Percentiles rank a stretch among this genome's conserved stretches.
These are phyloP conservation scores for Septoria petroselini DNA, from an alignment of 2,329 filamentous ascomycete species.

Conservation along the genomic window DNA sequence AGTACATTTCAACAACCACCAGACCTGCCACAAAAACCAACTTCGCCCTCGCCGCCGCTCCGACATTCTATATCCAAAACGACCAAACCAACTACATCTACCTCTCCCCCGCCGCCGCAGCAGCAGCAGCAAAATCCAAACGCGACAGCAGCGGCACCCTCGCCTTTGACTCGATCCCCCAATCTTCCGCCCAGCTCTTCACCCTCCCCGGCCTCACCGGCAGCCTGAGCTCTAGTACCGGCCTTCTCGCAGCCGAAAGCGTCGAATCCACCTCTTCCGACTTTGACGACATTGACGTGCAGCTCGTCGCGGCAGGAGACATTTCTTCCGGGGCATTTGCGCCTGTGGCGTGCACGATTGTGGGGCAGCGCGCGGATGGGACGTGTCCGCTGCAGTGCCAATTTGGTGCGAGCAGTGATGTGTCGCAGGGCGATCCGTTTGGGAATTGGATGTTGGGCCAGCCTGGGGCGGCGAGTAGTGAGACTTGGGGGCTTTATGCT, in stretches of 20 bases:
- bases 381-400: constrained; percentile 4
- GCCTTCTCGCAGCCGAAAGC: background rate
- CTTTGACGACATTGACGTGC: constrained; percentile 1
- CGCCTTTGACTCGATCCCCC: constrained; percentile 1
- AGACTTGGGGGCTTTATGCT: constrained; percentile 3
- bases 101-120: background rate
- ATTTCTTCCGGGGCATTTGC: background rate
- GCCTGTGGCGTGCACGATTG: background rate
- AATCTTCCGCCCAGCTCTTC: constrained; percentile 5
- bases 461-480: background rate
- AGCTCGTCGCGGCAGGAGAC: background rate
- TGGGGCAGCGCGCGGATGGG: background rate
- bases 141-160: constrained; percentile 1
- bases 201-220: constrained; percentile 2
- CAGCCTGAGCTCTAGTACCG: background rate
- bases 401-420: background rate
- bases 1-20: background rate
- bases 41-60: constrained; percentile 3
- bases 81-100: constrained; percentile 3
- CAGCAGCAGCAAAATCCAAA: background rate
- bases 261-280: background rate
- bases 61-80: constrained; percentile 12
- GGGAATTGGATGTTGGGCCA: constrained; percentile 9
- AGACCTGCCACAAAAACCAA: background rate
- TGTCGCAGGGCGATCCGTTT: constrained; percentile 1